Percentiles rank a stretch among this genome's conserved stretches.
phyloP scores from a whole-genome alignment of 495 filamentous ascomycete genomes.

The Xylaria castorea region DNA sequence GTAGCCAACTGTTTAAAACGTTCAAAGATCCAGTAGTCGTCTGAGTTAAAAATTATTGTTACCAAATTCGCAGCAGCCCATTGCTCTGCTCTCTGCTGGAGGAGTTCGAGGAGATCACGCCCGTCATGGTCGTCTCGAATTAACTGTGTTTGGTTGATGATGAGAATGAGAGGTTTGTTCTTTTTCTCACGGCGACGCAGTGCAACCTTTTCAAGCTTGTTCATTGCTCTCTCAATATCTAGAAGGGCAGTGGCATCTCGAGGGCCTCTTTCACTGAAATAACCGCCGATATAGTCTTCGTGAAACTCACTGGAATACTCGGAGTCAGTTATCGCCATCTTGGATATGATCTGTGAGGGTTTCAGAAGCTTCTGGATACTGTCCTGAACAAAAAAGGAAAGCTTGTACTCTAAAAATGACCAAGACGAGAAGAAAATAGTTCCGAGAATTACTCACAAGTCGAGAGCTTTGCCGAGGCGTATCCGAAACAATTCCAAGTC shows the following conservation, averaged over 20 bases:
- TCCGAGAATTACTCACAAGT: no score
- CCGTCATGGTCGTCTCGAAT: conserved; percentile 91
- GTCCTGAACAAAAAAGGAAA: no score
- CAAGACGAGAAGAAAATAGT: no score
- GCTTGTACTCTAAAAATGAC: no score
- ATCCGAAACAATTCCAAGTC: conserved; percentile 95
- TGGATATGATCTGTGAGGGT: no score
- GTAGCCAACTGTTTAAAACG: conserved; percentile 87
- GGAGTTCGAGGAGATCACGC: conserved; percentile 86
- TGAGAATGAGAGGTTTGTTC: conserved; percentile 77
- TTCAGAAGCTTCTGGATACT: no score
- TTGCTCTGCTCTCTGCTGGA: conserved; percentile 93
- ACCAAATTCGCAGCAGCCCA: conserved; percentile 92
- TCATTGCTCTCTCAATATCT: conserved; percentile 95
- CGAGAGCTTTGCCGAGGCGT: conserved; percentile 87
- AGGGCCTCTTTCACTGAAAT: conserved; percentile 93
- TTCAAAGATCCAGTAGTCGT: conserved; percentile 99
- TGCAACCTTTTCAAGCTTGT: conserved; percentile 97
- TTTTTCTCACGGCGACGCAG: conserved; percentile 63
- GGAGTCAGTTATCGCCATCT: no score
- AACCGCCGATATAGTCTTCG: conserved; percentile 88
- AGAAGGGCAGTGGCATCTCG: conserved; percentile 88
- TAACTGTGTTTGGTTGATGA: conserved; percentile 90
- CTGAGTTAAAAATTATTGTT: conserved; percentile 89
- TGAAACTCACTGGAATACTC: conserved; percentile 91